These are phyloP conservation scores for Monosporascus ibericus DNA, from an alignment of 2,329 filamentous ascomycete genomes.

Conservation along the genomic window DNA sequence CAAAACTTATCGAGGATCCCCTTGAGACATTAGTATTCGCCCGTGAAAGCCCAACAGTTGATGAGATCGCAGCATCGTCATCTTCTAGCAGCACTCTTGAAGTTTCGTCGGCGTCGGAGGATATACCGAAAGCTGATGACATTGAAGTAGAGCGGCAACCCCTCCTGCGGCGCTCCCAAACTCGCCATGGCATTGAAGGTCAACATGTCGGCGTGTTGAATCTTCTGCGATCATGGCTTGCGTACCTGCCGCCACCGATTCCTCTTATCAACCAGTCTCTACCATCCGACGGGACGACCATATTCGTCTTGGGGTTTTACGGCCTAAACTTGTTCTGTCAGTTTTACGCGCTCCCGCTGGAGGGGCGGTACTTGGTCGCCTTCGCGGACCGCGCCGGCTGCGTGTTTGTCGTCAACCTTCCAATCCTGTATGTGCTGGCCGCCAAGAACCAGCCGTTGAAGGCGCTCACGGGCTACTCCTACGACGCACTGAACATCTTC, in stretches of 20 bases:
- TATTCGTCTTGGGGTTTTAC: conserved; percentile 46
- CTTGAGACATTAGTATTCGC: neutral
- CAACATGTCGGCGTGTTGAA: neutral
- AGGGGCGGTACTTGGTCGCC: conserved; percentile 45
- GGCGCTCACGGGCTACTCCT: conserved; percentile 55
- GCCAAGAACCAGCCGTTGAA: conserved; percentile 63
- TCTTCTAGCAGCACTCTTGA: conserved; percentile 29
- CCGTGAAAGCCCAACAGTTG: conserved; percentile 4
- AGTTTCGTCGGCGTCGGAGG: conserved; percentile 18
- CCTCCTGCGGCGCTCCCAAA: conserved; percentile 16
- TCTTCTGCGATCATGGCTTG: conserved; percentile 28
- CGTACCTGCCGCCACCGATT: conserved; percentile 52
- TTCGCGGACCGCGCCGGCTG: conserved; percentile 53
- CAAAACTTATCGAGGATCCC: conserved; percentile 15
- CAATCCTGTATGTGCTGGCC: conserved; percentile 53
- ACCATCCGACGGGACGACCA: conserved; percentile 49
- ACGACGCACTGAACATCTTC: conserved; percentile 60
- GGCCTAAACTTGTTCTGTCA: conserved; percentile 53
- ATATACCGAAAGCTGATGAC: conserved; percentile 14
- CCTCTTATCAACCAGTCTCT: conserved; percentile 51
- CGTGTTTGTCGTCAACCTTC: conserved; percentile 43
- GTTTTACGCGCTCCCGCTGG: conserved; percentile 44
- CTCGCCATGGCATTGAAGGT: neutral
- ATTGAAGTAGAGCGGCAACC: conserved; percentile 30
- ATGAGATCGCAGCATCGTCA: conserved; percentile 16